Base-by-base conservation (phyloP, 2,329 filamentous ascomycete species). In the Hawksworthiomyces lignivorus region DNA sequence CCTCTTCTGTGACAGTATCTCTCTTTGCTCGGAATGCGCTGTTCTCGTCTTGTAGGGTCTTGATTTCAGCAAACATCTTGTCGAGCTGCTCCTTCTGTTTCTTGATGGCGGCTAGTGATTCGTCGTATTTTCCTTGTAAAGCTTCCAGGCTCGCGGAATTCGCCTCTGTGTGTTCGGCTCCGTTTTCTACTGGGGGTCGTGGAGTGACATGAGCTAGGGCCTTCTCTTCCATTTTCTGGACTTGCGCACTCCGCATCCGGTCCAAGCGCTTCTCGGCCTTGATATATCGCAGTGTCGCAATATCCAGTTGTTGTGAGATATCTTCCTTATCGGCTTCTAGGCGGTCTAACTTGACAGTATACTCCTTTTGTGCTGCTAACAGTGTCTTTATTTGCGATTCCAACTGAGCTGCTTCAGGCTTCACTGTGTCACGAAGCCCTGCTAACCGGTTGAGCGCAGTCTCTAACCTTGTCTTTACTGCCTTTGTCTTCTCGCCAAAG, bases 261-360 rank as follows among this genome's bases (percentile, higher is more conserved):
- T 98, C 92, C 39, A 97, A 70, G 59, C 88, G 92, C 68, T 94
- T 94, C 61, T 98, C 92, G 0, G 92, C 92, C 52, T 94, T 86
- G 68, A 97, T 87, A 56, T 94, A 97, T 50, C 92, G 79, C 45
- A 94, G 70, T 5, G 88, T 94, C 14, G 90, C 92, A 26, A 79
- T 82, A 57, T 97, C 90, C 17, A 97, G 70, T 48, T 90, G 84
- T 55, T 92, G 85, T 35, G 87, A 87, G 4, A 95, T 71, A 52
- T 86, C 80, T 41, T 94, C 84, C 54, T 92, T 94, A 54, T 96
- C 88, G 7, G 76, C 70, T 36, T 79, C 73, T 11, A 89, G 67
- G 41, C 82, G 77, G 50, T 94, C 87, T 38, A 94, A 64, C 57
- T 89, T 84, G 28, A 83, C 72, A 10, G 85, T 69, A 52, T 86